Evolutionary conservation across 139 green algal genomes (phyloP).

Genomic region (Mychonastes homosphaera): DNA sequence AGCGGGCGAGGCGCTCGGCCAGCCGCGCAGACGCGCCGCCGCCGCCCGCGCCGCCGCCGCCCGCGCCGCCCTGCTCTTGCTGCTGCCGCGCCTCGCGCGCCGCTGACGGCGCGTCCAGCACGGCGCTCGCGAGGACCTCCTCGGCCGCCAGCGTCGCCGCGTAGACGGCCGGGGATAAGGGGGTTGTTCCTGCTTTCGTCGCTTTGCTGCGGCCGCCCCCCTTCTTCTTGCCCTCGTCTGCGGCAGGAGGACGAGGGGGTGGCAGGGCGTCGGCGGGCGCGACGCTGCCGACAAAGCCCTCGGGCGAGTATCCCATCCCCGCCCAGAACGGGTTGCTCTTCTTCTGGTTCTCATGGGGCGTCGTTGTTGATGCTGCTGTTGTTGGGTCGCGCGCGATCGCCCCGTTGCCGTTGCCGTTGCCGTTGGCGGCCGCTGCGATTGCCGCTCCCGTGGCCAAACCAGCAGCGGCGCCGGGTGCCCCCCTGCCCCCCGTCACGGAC

Average conservation of each 20-base stretch:
- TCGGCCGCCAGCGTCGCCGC: constrained; percentile 5
- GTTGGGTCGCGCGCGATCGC: no score
- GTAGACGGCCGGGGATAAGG: neutral
- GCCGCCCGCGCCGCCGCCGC: neutral
- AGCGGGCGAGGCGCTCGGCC: neutral
- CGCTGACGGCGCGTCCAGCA: constrained; percentile 1
- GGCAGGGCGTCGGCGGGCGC: neutral
- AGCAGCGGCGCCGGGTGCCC: no score
- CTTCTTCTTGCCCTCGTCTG: neutral
- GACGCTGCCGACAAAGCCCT: no score
- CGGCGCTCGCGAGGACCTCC: constrained; percentile 12
- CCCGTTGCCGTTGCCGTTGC: no score
- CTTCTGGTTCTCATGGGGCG: no score
- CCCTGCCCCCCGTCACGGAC: no score
- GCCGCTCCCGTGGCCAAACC: no score
- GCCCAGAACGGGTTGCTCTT: constrained; percentile 15
- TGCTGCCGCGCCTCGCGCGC: neutral
- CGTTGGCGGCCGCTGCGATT: no score
- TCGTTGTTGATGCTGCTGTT: constrained; percentile 3
- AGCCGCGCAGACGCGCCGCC: neutral
- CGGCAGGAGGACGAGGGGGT: neutral
- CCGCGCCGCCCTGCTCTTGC: neutral
- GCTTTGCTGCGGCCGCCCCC: neutral
- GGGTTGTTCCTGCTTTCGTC: no score
- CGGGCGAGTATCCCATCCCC: constrained; percentile 5